These are phyloP conservation scores for Blastobotrys apis DNA, from an alignment of 1,139 yeast genomes.

Conservation along the genomic window DNA sequence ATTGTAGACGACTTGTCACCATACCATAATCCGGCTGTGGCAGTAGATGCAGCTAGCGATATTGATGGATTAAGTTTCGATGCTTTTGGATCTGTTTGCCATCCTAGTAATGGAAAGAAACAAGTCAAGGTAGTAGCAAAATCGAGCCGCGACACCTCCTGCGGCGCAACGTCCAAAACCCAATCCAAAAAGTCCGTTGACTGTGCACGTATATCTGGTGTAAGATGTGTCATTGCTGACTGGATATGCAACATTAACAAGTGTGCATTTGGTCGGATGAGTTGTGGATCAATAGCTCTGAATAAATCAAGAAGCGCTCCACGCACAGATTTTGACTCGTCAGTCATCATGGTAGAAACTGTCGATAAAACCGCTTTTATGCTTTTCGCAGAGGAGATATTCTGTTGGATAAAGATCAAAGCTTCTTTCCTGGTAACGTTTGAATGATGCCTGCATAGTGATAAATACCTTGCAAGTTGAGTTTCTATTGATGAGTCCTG, in stretches of 20 bases:
- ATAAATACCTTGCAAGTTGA: constrained; percentile 42
- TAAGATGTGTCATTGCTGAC: constrained; percentile 92
- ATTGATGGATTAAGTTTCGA: constrained; percentile 11
- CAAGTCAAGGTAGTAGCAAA: constrained; percentile 36
- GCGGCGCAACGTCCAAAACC: constrained; percentile 41
- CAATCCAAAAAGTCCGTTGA: constrained; percentile 60
- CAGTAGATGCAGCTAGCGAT: constrained; percentile 26
- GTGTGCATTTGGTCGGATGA: constrained; percentile 64
- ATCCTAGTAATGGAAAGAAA: constrained; percentile 41
- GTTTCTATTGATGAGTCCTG: constrained; percentile 17
- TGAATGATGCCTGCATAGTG: constrained; percentile 76
- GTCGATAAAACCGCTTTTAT: constrained; percentile 56
- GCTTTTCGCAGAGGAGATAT: constrained; percentile 26
- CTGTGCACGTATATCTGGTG: constrained; percentile 65
- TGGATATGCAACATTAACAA: constrained; percentile 70
- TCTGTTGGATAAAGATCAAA: constrained; percentile 36
- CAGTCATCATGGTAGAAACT: constrained; percentile 56
- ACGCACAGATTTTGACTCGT: constrained; percentile 62
- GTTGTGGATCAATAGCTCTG: constrained; percentile 38
- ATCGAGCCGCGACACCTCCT: constrained; percentile 32
- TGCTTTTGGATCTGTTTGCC: constrained; percentile 25
- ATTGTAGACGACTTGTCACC: constrained; percentile 33
- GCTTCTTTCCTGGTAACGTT: constrained; percentile 72
- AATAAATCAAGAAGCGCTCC: constrained; percentile 53
- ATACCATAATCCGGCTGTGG: constrained; percentile 32